Conservation (phyloP, 768 basidiomycete species). For the Phaffia tasmanica region DNA sequence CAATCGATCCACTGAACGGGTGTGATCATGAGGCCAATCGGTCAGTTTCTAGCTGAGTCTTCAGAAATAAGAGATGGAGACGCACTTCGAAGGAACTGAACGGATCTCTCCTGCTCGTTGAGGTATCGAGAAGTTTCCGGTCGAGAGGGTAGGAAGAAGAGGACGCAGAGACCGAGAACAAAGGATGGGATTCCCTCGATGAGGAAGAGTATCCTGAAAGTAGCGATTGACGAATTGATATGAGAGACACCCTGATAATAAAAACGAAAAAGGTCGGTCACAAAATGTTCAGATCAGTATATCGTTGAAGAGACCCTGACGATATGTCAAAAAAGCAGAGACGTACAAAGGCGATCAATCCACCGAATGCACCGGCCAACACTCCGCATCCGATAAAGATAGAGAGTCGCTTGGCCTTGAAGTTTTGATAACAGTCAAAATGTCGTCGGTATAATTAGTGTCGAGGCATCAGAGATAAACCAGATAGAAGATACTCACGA, state of each 20-base stretch:
- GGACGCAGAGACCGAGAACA: slow-evolving; percentile 38
- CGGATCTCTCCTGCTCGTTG: slow-evolving; percentile 36
- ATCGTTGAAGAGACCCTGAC: background rate
- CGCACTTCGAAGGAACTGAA: slow-evolving; percentile 37
- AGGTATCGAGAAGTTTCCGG: slow-evolving; percentile 38
- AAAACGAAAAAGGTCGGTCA: slow-evolving; percentile 18
- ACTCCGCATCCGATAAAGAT: slow-evolving; percentile 40
- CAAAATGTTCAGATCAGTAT: background rate
- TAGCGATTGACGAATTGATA: slow-evolving; percentile 29
- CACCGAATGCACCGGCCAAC: slow-evolving; percentile 28
- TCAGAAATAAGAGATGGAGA: slow-evolving; percentile 32
- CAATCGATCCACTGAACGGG: background rate
- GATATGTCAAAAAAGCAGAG: background rate
- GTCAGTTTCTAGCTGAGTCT: slow-evolving; percentile 29
- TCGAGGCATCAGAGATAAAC: background rate
- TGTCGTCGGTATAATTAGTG: background rate
- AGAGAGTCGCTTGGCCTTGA: slow-evolving; percentile 39
- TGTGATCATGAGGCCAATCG: slow-evolving; percentile 32
- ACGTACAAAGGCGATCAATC: background rate
- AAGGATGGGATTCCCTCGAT: slow-evolving; percentile 39
- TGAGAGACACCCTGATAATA: slow-evolving; percentile 30
- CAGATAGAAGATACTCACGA: background rate
- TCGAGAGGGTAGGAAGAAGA: slow-evolving; percentile 40
- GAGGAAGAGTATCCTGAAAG: slow-evolving; percentile 39
- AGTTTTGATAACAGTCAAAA: slow-evolving; percentile 35